A percentile compares a stretch with the other conserved stretches of the same genome.
phyloP scores from a whole-genome alignment of 2,329 filamentous ascomycete species.

The Pezicula rhizophila region DNA sequence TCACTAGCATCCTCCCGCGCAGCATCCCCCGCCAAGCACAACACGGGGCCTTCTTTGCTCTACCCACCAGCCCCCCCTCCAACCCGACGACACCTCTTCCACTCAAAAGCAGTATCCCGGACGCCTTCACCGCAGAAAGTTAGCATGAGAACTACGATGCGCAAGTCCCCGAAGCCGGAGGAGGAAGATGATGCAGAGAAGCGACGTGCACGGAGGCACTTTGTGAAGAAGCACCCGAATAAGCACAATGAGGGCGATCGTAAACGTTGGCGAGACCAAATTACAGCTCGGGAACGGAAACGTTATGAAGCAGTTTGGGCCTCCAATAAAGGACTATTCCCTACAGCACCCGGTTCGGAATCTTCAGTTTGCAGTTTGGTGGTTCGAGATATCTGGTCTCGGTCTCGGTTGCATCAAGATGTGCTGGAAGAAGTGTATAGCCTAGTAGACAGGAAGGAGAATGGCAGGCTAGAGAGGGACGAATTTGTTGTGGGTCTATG shows the following conservation, averaged over 20 bases:
- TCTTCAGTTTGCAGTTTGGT: slow-evolving; percentile 61
- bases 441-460: slow-evolving; percentile 54
- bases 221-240: slow-evolving; percentile 60
- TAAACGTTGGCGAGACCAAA: slow-evolving; percentile 69
- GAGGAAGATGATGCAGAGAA: slow-evolving; percentile 45
- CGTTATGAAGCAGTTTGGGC: slow-evolving; percentile 83
- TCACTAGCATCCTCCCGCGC: slow-evolving; percentile 61
- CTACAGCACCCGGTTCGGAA: slow-evolving; percentile 15
- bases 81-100: slow-evolving; percentile 25
- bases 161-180: slow-evolving; percentile 49
- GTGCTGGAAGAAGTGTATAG: slow-evolving; percentile 74
- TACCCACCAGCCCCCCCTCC: slow-evolving; percentile 24
- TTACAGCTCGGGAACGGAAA: slow-evolving; percentile 67
- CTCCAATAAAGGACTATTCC: slow-evolving; percentile 62
- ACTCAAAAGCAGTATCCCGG: slow-evolving; percentile 28
- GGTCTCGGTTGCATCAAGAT: slow-evolving; percentile 60
- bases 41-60: slow-evolving; percentile 4
- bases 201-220: slow-evolving; percentile 45
- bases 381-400: slow-evolving; percentile 68
- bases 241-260: slow-evolving; percentile 72
- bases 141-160: slow-evolving; percentile 60
- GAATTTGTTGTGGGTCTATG: slow-evolving; percentile 82
- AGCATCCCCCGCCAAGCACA: slow-evolving; percentile 28
- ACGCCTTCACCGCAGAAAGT: slow-evolving; percentile 32
- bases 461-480: slow-evolving; percentile 54